Percentiles rank a stretch among this genome's conserved stretches.
Conservation (phyloP, 1,139 yeast genomes). For the Casaregolazyma suthepensis region DNA sequence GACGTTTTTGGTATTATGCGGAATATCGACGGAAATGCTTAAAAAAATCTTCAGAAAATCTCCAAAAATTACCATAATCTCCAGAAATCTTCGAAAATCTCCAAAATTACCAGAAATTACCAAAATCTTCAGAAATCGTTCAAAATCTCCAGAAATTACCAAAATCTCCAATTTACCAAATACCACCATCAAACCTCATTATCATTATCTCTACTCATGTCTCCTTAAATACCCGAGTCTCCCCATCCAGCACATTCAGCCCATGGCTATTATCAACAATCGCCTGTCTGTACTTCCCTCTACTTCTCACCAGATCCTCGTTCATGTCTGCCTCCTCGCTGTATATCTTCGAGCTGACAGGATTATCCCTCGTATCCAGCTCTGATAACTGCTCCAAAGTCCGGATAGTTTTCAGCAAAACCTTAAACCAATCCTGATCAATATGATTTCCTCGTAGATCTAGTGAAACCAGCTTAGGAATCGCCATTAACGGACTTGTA, state of each 20-base stretch:
- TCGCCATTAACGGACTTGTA: constrained; percentile 23
- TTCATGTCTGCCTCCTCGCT: background rate
- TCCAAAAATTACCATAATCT: no score
- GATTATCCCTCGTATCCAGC: constrained; percentile 31
- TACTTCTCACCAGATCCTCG: constrained; percentile 1
- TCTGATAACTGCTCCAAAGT: constrained; percentile 22
- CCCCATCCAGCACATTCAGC: constrained; percentile 2
- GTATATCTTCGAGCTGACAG: constrained; percentile 28
- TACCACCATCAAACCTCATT: background rate
- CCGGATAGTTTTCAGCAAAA: constrained; percentile 21
- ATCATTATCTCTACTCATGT: background rate
- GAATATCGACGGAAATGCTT: no score
- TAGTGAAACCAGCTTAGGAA: constrained; percentile 27
- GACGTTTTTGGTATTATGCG: no score
- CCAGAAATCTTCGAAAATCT: no score
- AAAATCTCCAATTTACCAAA: background rate
- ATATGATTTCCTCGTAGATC: constrained; percentile 28
- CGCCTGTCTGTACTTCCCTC: background rate
- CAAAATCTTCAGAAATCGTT: no score
- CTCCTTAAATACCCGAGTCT: background rate
- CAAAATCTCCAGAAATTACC: no score
- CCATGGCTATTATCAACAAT: constrained; percentile 5
- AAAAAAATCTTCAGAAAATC: no score
- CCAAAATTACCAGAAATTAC: no score
- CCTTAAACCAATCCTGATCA: constrained; percentile 16